Conservation (phyloP, 805 yeast species). For the Candida suzukii region DNA sequence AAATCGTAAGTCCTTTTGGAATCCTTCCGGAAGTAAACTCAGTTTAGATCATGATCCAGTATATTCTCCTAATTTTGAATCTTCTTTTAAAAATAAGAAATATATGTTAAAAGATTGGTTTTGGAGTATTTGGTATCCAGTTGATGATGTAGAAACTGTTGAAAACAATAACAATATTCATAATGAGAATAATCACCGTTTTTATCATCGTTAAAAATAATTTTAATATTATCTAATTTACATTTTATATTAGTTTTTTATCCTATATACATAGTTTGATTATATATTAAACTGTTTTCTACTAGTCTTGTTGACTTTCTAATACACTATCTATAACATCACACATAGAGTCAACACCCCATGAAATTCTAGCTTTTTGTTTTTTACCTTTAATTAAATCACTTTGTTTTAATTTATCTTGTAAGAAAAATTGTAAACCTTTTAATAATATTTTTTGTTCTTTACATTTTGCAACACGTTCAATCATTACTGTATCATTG, state of each 20-base stretch:
- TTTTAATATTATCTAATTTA: too few relatives aligned
- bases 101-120: constrained; percentile 15
- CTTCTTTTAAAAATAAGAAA: constrained; percentile 3
- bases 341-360: constrained; percentile 56
- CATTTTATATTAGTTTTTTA: too few relatives aligned
- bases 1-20: not conserved
- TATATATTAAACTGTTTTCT: too few relatives aligned
- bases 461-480: constrained; percentile 41
- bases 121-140: constrained; percentile 18
- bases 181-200: not conserved
- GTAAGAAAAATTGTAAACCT: constrained; percentile 61
- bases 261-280: too few relatives aligned
- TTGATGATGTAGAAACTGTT: constrained; percentile 5
- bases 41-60: not conserved
- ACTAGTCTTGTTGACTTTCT: constrained; percentile 8
- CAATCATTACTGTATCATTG: constrained; percentile 23
- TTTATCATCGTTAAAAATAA: too few relatives aligned
- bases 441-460: constrained; percentile 52
- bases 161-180: not conserved
- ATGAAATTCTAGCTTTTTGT: constrained; percentile 49
- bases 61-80: not conserved
- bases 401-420: constrained; percentile 37
- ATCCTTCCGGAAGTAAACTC: not conserved
- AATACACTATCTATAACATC: constrained; percentile 42
- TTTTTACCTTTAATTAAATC: constrained; percentile 44